Evolutionary conservation across 2,329 filamentous ascomycete genomes (phyloP), one percentile per base, ranked within the genome.

Genomic region (Dryadomyces quercus-mongolicae): DNA sequence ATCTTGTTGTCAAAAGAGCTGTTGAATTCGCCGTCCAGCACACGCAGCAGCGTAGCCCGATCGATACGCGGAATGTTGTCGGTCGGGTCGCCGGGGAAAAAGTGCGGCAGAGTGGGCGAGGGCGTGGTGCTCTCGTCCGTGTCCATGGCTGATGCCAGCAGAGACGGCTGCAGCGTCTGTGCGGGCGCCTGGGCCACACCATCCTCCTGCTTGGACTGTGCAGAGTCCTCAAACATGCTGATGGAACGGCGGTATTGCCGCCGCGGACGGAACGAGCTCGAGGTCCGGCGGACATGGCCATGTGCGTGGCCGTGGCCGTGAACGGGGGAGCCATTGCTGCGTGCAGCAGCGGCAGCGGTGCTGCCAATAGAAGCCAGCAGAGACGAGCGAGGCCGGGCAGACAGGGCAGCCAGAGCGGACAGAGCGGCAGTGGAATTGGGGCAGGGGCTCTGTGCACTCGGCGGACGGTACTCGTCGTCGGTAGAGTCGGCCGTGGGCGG

Each of bases 181-280:
- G 52, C 81, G 78, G 61, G 45, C 15, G 38, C 16, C 15, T n/a
- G 25, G 22, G 12, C n/a, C 20, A 20, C 34, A n/a, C 5, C 12
- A 13, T 79, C 78, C 48, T 82, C 80, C 60, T 85, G 74, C 67
- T 90, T 89, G 54, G 84, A 76, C 70, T 88, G 89, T 73, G 95
- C 86, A 3, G 91, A 86, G 66, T 86, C 83, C 71, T 97, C 92
- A 70, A 95, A 98, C 93, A 98, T 98, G 77, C 93, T 97, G 65
- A 96, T 73, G 22, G 92, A 95, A 60, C 93, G 84, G 57, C 93
- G 84, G 65, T 92, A 92, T 67, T 93, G 88, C 65, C 95, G 95
- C 60, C 91, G 81, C 47, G 87, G 87, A 58, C 89, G 82, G 62
- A 86, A 80, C 55, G 79, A 86, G 67, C 84, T 90, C 50, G 80